Evolutionary conservation across 371 early-diverging fungal genomes (phyloP).

Genomic region (Apophysomyces sp.): DNA sequence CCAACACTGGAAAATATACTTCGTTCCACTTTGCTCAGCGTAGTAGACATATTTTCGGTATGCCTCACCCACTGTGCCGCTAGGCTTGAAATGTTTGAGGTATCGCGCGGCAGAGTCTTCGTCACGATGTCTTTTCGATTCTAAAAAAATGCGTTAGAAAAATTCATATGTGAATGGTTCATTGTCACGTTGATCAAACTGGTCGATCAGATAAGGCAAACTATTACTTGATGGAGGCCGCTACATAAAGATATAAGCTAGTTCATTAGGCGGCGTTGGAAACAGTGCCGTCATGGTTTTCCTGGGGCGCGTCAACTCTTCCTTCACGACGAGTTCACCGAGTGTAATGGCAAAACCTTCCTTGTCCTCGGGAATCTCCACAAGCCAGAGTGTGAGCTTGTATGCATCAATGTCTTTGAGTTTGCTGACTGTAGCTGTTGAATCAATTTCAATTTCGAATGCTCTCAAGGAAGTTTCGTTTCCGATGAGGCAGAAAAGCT

Average conservation of each 20-base stretch:
- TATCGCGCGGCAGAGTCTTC: neutral
- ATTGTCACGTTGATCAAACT: no score
- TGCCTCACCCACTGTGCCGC: neutral
- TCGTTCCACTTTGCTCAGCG: no score
- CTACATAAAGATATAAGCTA: no score
- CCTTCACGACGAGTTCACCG: neutral
- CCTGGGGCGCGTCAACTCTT: neutral
- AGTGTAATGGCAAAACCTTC: neutral
- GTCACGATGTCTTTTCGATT: neutral
- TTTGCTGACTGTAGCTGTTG: no score
- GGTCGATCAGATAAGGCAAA: no score
- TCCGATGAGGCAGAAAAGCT: no score
- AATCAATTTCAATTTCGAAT: no score
- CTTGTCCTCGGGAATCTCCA: neutral
- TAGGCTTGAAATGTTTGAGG: neutral
- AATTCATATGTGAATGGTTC: neutral
- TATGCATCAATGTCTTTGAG: no score
- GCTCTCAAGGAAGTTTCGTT: no score
- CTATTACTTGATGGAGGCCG: no score
- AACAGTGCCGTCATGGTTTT: neutral
- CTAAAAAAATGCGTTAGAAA: neutral
- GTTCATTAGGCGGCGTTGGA: neutral
- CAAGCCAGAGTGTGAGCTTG: no score
- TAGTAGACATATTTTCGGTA: constrained; percentile 2
- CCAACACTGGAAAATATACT: no score